Evolutionary conservation across 305 asterid species (phyloP).

Genomic region (Andrographis paniculata): DNA sequence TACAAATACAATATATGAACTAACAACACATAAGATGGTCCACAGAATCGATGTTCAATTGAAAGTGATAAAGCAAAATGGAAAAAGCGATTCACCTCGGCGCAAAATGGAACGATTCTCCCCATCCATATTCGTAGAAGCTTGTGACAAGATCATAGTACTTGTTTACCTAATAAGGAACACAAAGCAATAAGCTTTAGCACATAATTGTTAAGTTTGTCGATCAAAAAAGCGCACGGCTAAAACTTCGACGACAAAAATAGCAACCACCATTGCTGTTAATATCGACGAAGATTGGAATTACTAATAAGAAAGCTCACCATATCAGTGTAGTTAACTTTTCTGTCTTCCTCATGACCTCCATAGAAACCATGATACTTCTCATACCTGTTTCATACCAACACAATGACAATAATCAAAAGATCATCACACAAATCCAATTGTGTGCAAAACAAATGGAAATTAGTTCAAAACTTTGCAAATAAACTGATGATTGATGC

Average conservation of each 20-base stretch:
- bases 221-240: too few species aligned
- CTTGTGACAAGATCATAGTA: conserved; percentile 97
- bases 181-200: not conserved
- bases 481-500: too few species aligned
- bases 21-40: too few species aligned
- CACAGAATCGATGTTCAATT: too few species aligned
- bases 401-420: too few species aligned
- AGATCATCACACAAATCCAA: too few species aligned
- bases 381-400: conserved; percentile 52
- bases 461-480: too few species aligned
- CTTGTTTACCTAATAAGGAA: conserved; percentile 64
- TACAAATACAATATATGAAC: too few species aligned
- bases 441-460: too few species aligned
- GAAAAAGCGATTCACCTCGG: conserved; percentile 50
- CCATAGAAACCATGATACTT: conserved; percentile 91
- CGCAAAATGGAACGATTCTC: conserved; percentile 96
- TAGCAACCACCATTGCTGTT: too few species aligned
- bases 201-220: conserved; percentile 4
- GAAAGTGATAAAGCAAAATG: not conserved
- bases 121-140: conserved; percentile 99
- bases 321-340: conserved; percentile 86
- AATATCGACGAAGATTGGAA: too few species aligned
- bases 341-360: conserved; percentile 87
- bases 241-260: too few species aligned
- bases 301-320: conserved; percentile 30